These are phyloP conservation scores for Talaromyces sp. DNA, from an alignment of 2,329 filamentous ascomycete species.

Conservation along the genomic window DNA sequence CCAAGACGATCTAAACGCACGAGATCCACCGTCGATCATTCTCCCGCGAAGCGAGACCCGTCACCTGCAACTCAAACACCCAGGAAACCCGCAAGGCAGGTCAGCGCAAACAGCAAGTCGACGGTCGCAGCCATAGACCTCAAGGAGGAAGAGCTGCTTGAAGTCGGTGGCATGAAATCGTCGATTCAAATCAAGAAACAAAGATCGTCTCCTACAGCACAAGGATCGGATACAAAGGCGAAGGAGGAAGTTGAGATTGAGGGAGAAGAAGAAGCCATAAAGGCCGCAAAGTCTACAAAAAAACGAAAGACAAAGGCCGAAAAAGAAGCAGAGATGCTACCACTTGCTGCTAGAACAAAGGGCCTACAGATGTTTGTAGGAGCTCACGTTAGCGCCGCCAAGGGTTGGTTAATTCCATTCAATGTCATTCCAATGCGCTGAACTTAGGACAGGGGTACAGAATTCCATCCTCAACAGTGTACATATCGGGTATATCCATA, in stretches of 20 bases:
- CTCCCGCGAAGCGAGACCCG: neutral
- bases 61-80: neutral
- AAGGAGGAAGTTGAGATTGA: constrained; percentile 23
- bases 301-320: constrained; percentile 56
- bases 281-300: constrained; percentile 22
- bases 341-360: constrained; percentile 66
- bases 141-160: neutral
- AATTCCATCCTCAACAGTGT: constrained; percentile 77
- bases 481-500: constrained; percentile 61
- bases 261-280: constrained; percentile 18
- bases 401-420: constrained; percentile 55
- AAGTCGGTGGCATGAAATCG: neutral
- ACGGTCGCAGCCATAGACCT: constrained; percentile 1
- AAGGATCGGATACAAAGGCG: neutral
- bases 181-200: neutral
- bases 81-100: neutral
- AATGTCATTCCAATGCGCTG: constrained; percentile 6
- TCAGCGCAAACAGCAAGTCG: constrained; percentile 6
- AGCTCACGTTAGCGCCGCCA: constrained; percentile 86
- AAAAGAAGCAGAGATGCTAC: constrained; percentile 55
- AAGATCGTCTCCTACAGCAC: neutral
- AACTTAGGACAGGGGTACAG: constrained; percentile 65
- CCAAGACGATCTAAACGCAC: constrained; percentile 19
- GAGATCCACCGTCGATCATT: neutral
- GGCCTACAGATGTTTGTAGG: constrained; percentile 80